Base-by-base conservation (phyloP, 2,329 filamentous ascomycete species). In the Metarhizium sp. region DNA sequence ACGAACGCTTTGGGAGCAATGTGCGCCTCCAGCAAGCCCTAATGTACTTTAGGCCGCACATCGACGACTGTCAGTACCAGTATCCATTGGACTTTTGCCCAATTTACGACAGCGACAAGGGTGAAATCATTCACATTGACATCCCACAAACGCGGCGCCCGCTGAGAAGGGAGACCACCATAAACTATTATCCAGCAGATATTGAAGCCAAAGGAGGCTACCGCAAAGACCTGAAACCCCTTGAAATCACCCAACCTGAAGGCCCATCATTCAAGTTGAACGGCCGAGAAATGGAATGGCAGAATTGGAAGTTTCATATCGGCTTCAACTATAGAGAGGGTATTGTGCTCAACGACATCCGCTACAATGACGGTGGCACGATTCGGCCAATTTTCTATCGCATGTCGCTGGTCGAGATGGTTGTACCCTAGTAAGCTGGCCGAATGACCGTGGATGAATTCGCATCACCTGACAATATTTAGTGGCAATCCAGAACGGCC, bases 31-130 rank as follows among this genome's bases (percentile, higher is more conserved):
- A 96, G 72, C 92, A 96, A 73, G 92, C 90, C 2, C 76, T 96
- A 54, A 95, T 96, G 90, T 96, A 96, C 77, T 96, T 95, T 71
- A 85, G 92, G 16, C 91, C 91, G 3, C 79, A 92, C 62, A 66
- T 87, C 18, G 91, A 96, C 65, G 88, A 92, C 73, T 90, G 83
- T 69, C 92, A 96, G 73, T 96, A 96, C 71, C 87, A 88, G 43
- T 96, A 86, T 67, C 92, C 92, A 0, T 80, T 96, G 53, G 92
- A 96, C 71, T 96, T 96, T 73, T 95, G 90, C 66, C 92, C 92
- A 1, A 95, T 96, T 65, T 95, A 84, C 71, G 91, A 95, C 66
- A 78, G 87, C 1, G 86, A 90, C 65, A 91, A 87, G 57, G 78
- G 87, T 62, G 75, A 88, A 65, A 87, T 95, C 62, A 80, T 95